Base-by-base conservation (phyloP, 1,284 basidiomycete genomes). In the Termitomyces sp. region DNA sequence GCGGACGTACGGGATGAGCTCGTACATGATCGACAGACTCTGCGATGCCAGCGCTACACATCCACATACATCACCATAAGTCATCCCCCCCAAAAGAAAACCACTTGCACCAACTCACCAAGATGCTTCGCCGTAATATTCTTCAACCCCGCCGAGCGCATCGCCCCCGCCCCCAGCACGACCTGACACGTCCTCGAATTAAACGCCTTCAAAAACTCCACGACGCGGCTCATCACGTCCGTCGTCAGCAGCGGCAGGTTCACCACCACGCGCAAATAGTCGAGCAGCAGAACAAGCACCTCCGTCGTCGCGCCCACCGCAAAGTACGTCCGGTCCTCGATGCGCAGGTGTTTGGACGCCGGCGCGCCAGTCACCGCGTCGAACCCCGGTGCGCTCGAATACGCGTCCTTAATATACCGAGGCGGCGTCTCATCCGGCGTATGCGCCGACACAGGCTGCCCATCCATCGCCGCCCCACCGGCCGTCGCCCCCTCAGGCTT, bases 71-170 rank as follows among this genome's bases (percentile, higher is more conserved):
- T 47, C 11, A 21, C 35, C 34, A 30, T 19, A n/a, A n/a, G n/a
- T 50, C 38, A 48, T 43, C 18, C 28, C 16, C 21, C n/a, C n/a
- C n/a, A 2, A n/a, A 49, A n/a, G 8, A 5, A 39, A 37, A 13
- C 45, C 1, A 41, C 38, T 7, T 28, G 26, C 3, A 24, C 38
- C 16, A 70, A 79, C 49, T 54, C 21, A 93, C 91, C 92, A 21
- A 97, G 79, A 74, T 99, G 96, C 68, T 95, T 97, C 30, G 97
- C 96, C 0, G 96, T 98, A 66, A 99, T 99, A 68, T 98, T 97
- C 70, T 94, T 98, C 60, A 99, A 72, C 6, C 96, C 96, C 1
- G 96, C 96, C 11, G 93, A 96, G 38, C 95, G 81, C 93, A 99
- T 97, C 8, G 97, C 96, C 6, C 96, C 96, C 0, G 97, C 96